A percentile compares a stretch with the other conserved stretches of the same genome.
phyloP scores from a whole-genome alignment of 2,329 filamentous ascomycete species.

The Cordyceps cateniannulata region DNA sequence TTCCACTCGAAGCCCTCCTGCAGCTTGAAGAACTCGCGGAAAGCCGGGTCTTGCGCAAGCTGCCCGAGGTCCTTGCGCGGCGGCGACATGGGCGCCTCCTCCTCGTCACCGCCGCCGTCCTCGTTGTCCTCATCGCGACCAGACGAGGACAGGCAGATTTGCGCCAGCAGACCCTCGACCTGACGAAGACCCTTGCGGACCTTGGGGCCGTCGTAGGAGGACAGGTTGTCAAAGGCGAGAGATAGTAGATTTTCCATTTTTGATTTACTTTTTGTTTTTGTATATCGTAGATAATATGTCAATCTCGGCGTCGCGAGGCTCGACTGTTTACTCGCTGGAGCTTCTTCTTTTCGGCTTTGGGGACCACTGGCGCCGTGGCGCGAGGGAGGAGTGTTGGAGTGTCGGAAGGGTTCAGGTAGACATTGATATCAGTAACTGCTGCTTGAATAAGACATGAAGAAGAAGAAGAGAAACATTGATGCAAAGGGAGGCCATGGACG shows the following conservation, averaged over 20 bases:
- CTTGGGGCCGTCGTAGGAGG: conserved; percentile 82
- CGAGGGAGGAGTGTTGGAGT: not conserved
- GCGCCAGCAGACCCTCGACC: conserved; percentile 87
- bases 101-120: conserved; percentile 18
- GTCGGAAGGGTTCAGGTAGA: not conserved
- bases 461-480: not conserved
- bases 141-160: conserved; percentile 74
- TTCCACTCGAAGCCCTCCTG: conserved; percentile 99
- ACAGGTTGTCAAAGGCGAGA: conserved; percentile 92
- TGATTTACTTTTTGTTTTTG: not conserved
- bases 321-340: not conserved
- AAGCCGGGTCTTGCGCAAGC: conserved; percentile 76
- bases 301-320: not conserved
- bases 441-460: not conserved
- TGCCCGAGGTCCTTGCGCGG: conserved; percentile 59
- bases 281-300: not conserved
- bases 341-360: not conserved
- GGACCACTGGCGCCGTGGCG: not conserved
- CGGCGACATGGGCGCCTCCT: conserved; percentile 21
- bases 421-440: not conserved
- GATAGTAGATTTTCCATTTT: conserved; percentile 86
- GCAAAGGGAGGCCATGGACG: not conserved
- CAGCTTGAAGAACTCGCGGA: conserved; percentile 91
- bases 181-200: conserved; percentile 90
- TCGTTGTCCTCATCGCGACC: not conserved